These are phyloP conservation scores for Halteria grandinella DNA, from an alignment of 73 alveolate species.

Conservation along the genomic window DNA sequence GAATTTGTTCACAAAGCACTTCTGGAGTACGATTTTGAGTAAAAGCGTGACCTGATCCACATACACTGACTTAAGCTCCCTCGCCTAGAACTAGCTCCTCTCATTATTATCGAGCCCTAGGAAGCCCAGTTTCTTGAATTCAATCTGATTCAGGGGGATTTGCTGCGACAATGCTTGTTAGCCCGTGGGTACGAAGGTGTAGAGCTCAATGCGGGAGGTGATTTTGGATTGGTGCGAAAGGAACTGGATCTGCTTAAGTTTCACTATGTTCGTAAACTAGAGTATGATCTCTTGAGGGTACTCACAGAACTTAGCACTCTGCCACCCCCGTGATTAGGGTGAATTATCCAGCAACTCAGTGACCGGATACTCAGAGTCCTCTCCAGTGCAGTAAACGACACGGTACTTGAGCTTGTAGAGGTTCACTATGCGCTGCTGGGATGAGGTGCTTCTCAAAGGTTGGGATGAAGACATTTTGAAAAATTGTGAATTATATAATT, in stretches of 20 bases:
- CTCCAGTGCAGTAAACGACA: slow-evolving; percentile 92
- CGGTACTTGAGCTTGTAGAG: slow-evolving; percentile 85
- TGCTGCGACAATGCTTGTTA: slow-evolving; percentile 75
- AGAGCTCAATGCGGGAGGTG: slow-evolving; percentile 91
- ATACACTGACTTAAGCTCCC: slow-evolving; percentile 96
- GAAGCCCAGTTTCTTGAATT: slow-evolving; percentile 97
- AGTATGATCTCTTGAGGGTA: slow-evolving; percentile 93
- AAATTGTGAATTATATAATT: no score
- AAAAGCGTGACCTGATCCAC: slow-evolving; percentile 83
- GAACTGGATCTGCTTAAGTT: slow-evolving; percentile 91
- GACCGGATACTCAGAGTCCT: slow-evolving; percentile 94
- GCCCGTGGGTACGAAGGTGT: slow-evolving; percentile 88
- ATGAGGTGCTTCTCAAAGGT: no score
- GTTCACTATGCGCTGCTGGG: no score
- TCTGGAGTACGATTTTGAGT: slow-evolving; percentile 86
- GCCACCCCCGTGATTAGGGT: slow-evolving; percentile 96
- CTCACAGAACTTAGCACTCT: slow-evolving; percentile 91
- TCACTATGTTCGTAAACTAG: slow-evolving; percentile 87
- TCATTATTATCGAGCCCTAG: slow-evolving; percentile 96
- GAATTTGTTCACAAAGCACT: slow-evolving; percentile 86
- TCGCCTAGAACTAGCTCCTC: slow-evolving; percentile 97
- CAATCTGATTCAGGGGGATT: slow-evolving; percentile 86
- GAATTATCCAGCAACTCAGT: slow-evolving; percentile 89
- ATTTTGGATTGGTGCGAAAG: slow-evolving; percentile 96
- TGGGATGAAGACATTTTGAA: no score